Percentiles rank a stretch among this genome's conserved stretches.
These are phyloP conservation scores for Microbotryomycetes sp. DNA, from an alignment of 1,284 basidiomycete genomes.

Conservation along the genomic window DNA sequence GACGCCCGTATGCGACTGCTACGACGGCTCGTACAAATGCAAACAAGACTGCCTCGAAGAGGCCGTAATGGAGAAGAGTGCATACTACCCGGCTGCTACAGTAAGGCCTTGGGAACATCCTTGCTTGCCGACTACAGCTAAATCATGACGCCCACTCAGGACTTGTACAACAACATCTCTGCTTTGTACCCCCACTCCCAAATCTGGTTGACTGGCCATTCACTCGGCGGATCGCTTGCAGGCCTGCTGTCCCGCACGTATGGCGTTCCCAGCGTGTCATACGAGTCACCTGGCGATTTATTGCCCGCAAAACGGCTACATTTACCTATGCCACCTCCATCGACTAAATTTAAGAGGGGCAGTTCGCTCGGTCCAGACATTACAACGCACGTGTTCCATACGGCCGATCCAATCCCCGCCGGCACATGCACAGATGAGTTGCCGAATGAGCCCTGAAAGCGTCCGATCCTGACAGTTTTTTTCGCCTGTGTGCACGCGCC, in stretches of 20 bases:
- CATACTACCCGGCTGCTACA: constrained; percentile 71
- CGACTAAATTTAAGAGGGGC: background rate
- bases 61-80: constrained; percentile 68
- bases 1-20: constrained; percentile 91
- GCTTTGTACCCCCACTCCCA: constrained; percentile 87
- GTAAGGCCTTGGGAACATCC: constrained; percentile 52
- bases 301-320: constrained; percentile 79
- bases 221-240: constrained; percentile 77
- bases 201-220: constrained; percentile 91
- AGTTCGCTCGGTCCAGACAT: constrained; percentile 13
- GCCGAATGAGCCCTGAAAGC: background rate
- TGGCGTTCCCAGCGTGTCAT: constrained; percentile 80
- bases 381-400: constrained; percentile 51
- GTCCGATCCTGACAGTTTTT: constrained; percentile 38
- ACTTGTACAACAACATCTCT: constrained; percentile 87
- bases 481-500: constrained; percentile 45
- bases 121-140: background rate
- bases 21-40: constrained; percentile 72
- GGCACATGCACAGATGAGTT: constrained; percentile 23
- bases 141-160: too few relatives aligned
- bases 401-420: constrained; percentile 45
- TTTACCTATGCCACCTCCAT: constrained; percentile 56
- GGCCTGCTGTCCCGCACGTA: constrained; percentile 85
- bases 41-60: constrained; percentile 72
- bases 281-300: constrained; percentile 85